Base-by-base conservation (phyloP, 441 rosid species). In the Euphorbia celastroides region DNA sequence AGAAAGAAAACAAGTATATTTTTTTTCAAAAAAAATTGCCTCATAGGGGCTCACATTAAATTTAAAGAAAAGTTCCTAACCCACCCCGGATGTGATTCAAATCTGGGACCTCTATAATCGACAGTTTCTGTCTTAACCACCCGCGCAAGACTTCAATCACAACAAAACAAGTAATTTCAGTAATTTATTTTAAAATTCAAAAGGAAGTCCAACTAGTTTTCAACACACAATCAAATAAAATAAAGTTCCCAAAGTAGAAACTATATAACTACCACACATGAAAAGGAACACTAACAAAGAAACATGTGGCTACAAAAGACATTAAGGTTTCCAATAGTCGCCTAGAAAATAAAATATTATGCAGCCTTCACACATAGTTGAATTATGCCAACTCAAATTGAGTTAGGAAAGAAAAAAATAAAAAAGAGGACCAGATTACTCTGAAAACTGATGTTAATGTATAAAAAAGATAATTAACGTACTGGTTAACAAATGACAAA, bases 401-500 rank as follows among this genome's bases (percentile, higher is more conserved):
- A 13, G 14, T 22, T 38, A 25, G 46, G 42, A 20, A 22, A 13
- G 1, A 25, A 55, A 55, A 52, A 52, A 52, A 9, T 11, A 8
- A 46, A 46, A 10, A 51, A 52, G n/a, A n/a, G n/a, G n/a, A n/a
- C n/a, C n/a, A n/a, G n/a, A n/a, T n/a, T n/a, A n/a, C n/a, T n/a
- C 38, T 60, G 25, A 66, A 32, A 55, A 51, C 28, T 23, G 20
- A 26, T 57, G 32, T 27, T 14, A 34, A 22, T 46, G 36, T 28
- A 30, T 7, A 22, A 55, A 14, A 56, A 48, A n/a, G n/a, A n/a
- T n/a, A n/a, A n/a, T n/a, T n/a, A n/a, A n/a, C n/a, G n/a, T n/a
- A n/a, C n/a, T n/a, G n/a, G n/a, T n/a, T n/a, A n/a, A 31, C 32
- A n/a, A n/a, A 4, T 23, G 58, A 68, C 79, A 64, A 65, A 86